Evolutionary conservation across 2,329 filamentous ascomycete genomes (phyloP), one percentile per base, ranked within the genome.

Genomic region (Pseudohalonectria lignicola): DNA sequence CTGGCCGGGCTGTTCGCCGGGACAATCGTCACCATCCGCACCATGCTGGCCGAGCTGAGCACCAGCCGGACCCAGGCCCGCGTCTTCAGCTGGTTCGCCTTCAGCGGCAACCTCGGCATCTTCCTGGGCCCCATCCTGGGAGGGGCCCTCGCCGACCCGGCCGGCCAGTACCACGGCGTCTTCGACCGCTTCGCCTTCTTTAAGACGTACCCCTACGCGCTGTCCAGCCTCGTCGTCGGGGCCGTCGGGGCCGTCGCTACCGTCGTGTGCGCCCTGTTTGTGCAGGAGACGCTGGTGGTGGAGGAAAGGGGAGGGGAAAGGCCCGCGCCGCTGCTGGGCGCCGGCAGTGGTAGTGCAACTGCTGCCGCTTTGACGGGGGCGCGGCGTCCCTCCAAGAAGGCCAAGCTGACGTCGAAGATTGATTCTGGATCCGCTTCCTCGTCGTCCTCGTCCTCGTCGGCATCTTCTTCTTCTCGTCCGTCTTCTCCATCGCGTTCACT

Each of bases 31-130:
- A 82, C 83, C 5, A 74, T 90, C 39, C 69, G 85, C 20, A 79
- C 83, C 6, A 87, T 90, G 80, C 67, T 90, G 21, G 72, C 74
- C 15, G 85, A 92, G 57, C 75, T 79, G 47, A 81, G 76, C 54
- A 83, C 79, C 0, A 60, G 71, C 5, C 68, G 72, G 44, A 87
- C 79, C 0, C 83, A 88, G 56, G 83, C 84, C 0, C 62, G 69
- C 20, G 76, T 79, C 0, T 92, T 88, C 51, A 79, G 79, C 50
- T 82, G 76, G 64, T 88, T 88, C 52, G 81, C 82, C 9, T 85
- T 90, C 51, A 66, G 72, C 0, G 76, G 76, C 4, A 90, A 90
- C 46, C 17, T 88, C 8, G 85, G 85, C 4, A 76, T 90, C 32
- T 76, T 86, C 41, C 21, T 86, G 2, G 85, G 84, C 0, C 82